phyloP scores from a whole-genome alignment of 768 basidiomycete genomes.

The Naganishia kalamii region DNA sequence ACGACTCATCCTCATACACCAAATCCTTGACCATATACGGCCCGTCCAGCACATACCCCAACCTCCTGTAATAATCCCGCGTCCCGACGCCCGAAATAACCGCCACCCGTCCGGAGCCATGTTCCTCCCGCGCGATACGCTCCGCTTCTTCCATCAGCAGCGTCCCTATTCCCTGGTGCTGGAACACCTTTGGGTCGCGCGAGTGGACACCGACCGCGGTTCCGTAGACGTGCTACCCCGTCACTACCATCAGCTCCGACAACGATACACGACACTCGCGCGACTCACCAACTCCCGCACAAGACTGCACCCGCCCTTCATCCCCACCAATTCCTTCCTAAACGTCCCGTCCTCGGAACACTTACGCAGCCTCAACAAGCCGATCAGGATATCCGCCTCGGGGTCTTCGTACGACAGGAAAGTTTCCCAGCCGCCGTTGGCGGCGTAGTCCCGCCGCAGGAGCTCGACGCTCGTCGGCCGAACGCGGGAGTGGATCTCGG shows the following conservation, averaged over 20 bases:
- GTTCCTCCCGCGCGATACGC: conserved; percentile 92
- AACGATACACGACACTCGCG: neutral
- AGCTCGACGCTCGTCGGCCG: conserved; percentile 92
- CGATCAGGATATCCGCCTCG: conserved; percentile 90
- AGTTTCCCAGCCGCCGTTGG: conserved; percentile 99
- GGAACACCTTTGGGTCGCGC: conserved; percentile 95
- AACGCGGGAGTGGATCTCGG: conserved; percentile 97
- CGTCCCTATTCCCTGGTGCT: conserved; percentile 96
- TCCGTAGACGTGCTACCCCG: conserved; percentile 67
- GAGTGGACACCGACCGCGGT: conserved; percentile 97
- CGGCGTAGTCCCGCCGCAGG: conserved; percentile 86
- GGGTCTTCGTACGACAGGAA: conserved; percentile 99
- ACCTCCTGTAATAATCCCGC: conserved; percentile 87
- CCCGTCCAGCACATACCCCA: conserved; percentile 90
- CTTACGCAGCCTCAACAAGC: conserved; percentile 81
- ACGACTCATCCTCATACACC: conserved; percentile 25
- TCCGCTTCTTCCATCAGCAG: conserved; percentile 99
- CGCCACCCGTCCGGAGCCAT: conserved; percentile 89
- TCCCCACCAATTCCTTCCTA: conserved; percentile 74
- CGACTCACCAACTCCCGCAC: conserved; percentile 71
- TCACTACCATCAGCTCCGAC: too few relatives aligned
- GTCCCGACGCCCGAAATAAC: conserved; percentile 99
- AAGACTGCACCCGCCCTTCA: conserved; percentile 68
- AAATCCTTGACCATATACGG: conserved; percentile 89
- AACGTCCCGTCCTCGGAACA: conserved; percentile 97